Evolutionary conservation across 2,329 filamentous ascomycete species (phyloP).

Genomic region (Paraconiothyrium sp.): DNA sequence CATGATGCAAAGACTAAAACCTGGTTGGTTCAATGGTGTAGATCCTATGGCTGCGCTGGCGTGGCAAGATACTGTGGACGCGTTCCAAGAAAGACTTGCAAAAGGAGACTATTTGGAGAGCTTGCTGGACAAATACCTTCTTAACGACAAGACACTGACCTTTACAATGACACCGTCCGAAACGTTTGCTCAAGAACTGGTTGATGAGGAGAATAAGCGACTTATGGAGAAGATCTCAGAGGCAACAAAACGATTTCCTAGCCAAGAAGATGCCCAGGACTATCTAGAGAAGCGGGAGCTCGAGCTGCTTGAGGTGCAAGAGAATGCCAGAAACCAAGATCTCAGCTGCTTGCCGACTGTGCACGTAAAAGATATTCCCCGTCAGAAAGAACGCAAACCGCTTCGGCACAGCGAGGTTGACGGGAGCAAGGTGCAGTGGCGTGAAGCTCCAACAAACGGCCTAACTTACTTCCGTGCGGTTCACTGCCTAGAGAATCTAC

Average conservation of each 20-base stretch:
- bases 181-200: slow-evolving; percentile 77
- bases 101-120: slow-evolving; percentile 83
- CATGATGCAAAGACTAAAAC: slow-evolving; percentile 86
- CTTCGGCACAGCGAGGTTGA: slow-evolving; percentile 65
- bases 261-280: slow-evolving; percentile 74
- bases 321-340: slow-evolving; percentile 83
- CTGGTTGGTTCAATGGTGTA: slow-evolving; percentile 94
- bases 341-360: slow-evolving; percentile 88
- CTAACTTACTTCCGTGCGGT: slow-evolving; percentile 95
- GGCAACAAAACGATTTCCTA: slow-evolving; percentile 73
- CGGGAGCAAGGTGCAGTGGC: slow-evolving; percentile 82
- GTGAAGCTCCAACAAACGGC: slow-evolving; percentile 92
- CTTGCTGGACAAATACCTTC: slow-evolving; percentile 86
- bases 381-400: slow-evolving; percentile 79
- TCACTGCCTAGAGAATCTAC: slow-evolving; percentile 79
- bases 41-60: slow-evolving; percentile 91
- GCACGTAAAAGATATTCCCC: slow-evolving; percentile 86
- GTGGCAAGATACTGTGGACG: slow-evolving; percentile 87
- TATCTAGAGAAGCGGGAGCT: slow-evolving; percentile 81
- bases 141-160: slow-evolving; percentile 85
- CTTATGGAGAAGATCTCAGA: slow-evolving; percentile 78
- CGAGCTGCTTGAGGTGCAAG: slow-evolving; percentile 81
- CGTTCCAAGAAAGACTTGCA: slow-evolving; percentile 80
- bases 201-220: slow-evolving; percentile 77
- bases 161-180: slow-evolving; percentile 94